phyloP scores from a whole-genome alignment of 108 stramenopile genomes.

The Licmophora abbreviata region DNA sequence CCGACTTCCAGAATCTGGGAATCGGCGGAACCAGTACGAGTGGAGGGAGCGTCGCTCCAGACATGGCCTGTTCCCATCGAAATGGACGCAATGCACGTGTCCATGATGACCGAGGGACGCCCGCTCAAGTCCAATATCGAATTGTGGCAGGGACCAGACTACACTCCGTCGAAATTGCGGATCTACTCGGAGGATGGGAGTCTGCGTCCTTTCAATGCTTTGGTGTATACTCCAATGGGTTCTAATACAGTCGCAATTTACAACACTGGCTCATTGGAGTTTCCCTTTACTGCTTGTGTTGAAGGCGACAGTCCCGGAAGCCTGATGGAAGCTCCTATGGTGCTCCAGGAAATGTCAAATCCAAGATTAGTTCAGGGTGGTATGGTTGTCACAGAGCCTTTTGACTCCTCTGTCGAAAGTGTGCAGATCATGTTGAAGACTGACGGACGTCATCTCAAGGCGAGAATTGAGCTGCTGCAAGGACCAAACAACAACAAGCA shows the following conservation, averaged over 20 bases:
- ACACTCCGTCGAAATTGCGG: slow-evolving; percentile 44
- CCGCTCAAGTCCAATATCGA: slow-evolving; percentile 46
- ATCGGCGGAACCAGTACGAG: slow-evolving; percentile 32
- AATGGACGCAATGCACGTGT: slow-evolving; percentile 40
- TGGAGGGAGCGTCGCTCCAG: slow-evolving; percentile 70
- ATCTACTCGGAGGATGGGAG: slow-evolving; percentile 45
- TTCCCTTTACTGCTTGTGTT: slow-evolving; percentile 14
- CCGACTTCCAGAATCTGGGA: too few relatives aligned
- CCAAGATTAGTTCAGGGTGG: slow-evolving; percentile 72
- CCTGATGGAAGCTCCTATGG: slow-evolving; percentile 2
- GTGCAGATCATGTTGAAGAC: slow-evolving; percentile 66
- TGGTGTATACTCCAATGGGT: slow-evolving; percentile 33
- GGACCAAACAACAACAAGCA: slow-evolving; percentile 89
- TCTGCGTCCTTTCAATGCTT: slow-evolving; percentile 35
- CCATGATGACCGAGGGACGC: slow-evolving; percentile 37
- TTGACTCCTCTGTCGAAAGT: slow-evolving; percentile 54
- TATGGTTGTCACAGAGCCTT: slow-evolving; percentile 61
- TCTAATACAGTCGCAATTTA: slow-evolving; percentile 37
- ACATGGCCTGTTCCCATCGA: slow-evolving; percentile 62
- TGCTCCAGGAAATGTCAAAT: neutral
- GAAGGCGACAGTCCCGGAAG: slow-evolving; percentile 18
- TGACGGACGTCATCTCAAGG: slow-evolving; percentile 81
- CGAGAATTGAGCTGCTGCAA: slow-evolving; percentile 72
- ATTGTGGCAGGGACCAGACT: slow-evolving; percentile 46
- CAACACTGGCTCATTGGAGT: slow-evolving; percentile 40